Base-by-base conservation (phyloP, 352 stramenopile species). In the Globisporangium nunn region DNA sequence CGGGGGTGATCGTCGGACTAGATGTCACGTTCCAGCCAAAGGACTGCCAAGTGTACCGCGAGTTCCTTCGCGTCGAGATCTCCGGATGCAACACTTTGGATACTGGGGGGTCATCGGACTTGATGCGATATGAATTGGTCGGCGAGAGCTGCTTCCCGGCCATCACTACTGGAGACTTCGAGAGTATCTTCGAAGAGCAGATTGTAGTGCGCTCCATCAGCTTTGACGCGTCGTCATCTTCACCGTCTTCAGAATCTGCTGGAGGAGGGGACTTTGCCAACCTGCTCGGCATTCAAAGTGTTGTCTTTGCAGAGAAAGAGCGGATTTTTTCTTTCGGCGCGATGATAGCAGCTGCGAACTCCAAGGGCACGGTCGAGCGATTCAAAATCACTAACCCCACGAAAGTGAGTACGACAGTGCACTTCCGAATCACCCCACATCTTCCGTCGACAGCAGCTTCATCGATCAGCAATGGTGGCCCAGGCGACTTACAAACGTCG, bases 341-440 rank as follows among this genome's bases (percentile, higher is more conserved):
- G 11, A 73, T 97, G 33, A 77, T 94, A 39, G 74, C 81, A 8
- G 74, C 74, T 2, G 56, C 64, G 4, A 83, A 71, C 54, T 73
- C 73, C 37, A 87, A 94, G 54, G 95, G 88, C 31, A 75, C 83
- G 5, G 72, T 90, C 15, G 93, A 98, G 62, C 73, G 93, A 2
- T 97, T 98, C 60, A 97, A 97, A 63, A 98, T 98, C 40, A 92
- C 82, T 0, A 98, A 98, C 63, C 87, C 87, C n/a, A 97, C 82
- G 55, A 98, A 98, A 75, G 91, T 98, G 40, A 81, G 71, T n/a
- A 89, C 89, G 17, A 84, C 64, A 2, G 86, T 98, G 1, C 75
- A 83, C 29, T 97, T 98, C 62, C 66, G 72, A 15, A 77, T 98
- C 48, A 62, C 46, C 2, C 45, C 64, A 29, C 54, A 57, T 28